phyloP scores from a whole-genome alignment of 2,329 filamentous ascomycete genomes.

The Colletotrichum horii region DNA sequence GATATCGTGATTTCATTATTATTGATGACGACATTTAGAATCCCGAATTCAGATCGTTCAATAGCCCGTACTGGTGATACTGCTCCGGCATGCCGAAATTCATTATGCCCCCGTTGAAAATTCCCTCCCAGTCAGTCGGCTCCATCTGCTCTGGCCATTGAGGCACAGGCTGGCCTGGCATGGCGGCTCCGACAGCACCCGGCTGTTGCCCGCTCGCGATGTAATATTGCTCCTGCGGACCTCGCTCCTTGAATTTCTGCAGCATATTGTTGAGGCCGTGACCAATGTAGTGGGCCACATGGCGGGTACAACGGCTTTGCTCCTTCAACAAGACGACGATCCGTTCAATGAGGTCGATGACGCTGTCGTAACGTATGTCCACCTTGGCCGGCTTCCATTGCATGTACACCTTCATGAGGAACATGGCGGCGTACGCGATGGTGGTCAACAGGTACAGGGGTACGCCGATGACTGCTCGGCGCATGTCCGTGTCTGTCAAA shows the following conservation, averaged over 20 bases:
- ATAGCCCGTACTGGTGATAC: constrained; percentile 27
- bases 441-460: constrained; percentile 37
- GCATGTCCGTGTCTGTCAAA: constrained; percentile 34
- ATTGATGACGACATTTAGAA: constrained; percentile 2
- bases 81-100: constrained; percentile 23
- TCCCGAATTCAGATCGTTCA: constrained; percentile 29
- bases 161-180: neutral
- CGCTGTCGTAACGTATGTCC: constrained; percentile 34
- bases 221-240: constrained; percentile 11
- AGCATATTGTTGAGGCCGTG: constrained; percentile 33
- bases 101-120: constrained; percentile 27
- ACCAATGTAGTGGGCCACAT: constrained; percentile 34
- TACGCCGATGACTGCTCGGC: constrained; percentile 33
- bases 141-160: constrained; percentile 11
- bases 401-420: constrained; percentile 36
- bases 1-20: neutral
- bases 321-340: constrained; percentile 28
- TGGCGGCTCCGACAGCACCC: neutral
- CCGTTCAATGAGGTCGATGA: constrained; percentile 28
- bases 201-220: neutral
- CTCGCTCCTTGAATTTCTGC: constrained; percentile 29
- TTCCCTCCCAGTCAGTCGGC: constrained; percentile 30
- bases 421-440: constrained; percentile 35
- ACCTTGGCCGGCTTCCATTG: constrained; percentile 33
- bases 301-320: constrained; percentile 27